Conservation (phyloP, 495 filamentous ascomycete genomes). For the Lophiotrema nucula region DNA sequence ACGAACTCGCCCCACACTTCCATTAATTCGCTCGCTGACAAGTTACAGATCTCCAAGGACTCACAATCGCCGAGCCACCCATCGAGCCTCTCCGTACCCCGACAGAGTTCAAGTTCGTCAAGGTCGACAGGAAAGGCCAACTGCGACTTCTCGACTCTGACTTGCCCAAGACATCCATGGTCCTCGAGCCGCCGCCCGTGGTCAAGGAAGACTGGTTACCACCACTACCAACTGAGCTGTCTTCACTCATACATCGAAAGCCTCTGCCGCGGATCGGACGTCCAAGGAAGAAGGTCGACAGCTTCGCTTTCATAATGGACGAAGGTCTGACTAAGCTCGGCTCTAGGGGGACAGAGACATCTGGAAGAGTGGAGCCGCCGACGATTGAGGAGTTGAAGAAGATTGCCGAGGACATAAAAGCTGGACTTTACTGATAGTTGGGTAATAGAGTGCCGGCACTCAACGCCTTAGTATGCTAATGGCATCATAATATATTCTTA, state of each 20-base stretch:
- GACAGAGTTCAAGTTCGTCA: conserved; percentile 20
- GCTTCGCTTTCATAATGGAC: conserved; percentile 26
- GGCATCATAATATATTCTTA: not conserved
- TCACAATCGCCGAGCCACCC: conserved; percentile 8
- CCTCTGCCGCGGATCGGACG: conserved; percentile 1
- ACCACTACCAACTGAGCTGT: not conserved
- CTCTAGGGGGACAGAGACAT: not conserved
- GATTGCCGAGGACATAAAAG: conserved; percentile 19
- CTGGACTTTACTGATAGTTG: conserved; percentile 9
- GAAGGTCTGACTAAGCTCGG: conserved; percentile 16
- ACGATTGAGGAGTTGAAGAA: conserved; percentile 19
- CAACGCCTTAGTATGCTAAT: not conserved
- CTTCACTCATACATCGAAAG: not conserved
- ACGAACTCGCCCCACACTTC: not conserved
- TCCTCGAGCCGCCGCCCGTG: conserved; percentile 1
- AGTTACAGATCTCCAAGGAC: conserved; percentile 22
- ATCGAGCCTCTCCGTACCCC: conserved; percentile 25
- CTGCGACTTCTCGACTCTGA: conserved; percentile 9
- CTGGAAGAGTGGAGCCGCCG: conserved; percentile 1
- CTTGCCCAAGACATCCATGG: conserved; percentile 10
- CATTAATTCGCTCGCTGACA: not conserved
- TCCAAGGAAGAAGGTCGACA: conserved; percentile 12
- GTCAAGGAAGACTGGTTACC: not conserved
- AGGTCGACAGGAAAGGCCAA: conserved; percentile 7
- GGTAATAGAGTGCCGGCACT: not conserved